Percentiles rank a stretch among this genome's conserved stretches.
Evolutionary conservation across 345 rosid species (phyloP).

Genomic region (Arabidopsis suecica): DNA sequence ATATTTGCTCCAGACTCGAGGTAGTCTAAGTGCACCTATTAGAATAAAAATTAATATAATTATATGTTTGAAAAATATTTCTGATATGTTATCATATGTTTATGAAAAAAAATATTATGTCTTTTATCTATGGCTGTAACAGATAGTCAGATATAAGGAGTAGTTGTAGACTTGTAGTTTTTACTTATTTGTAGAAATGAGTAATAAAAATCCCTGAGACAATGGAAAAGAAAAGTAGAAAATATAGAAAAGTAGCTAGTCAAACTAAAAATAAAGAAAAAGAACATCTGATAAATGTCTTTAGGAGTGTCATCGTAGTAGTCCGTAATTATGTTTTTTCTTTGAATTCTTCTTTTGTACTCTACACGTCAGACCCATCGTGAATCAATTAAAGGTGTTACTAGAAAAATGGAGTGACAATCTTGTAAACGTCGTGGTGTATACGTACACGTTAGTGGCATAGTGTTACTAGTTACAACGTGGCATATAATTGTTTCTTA

Average conservation of each 20-base stretch:
- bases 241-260: not conserved
- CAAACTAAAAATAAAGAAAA: not conserved
- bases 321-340: not conserved
- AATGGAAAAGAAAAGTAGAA: no score
- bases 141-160: not conserved
- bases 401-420: not conserved
- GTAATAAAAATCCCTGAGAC: no score
- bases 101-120: not conserved
- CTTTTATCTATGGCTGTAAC: not conserved
- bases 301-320: not conserved
- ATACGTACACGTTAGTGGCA: conserved; percentile 12
- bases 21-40: conserved; percentile 84
- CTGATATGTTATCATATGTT: not conserved
- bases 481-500: not conserved
- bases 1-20: conserved; percentile 87
- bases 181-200: not conserved
- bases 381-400: not conserved
- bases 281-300: not conserved
- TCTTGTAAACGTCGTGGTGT: conserved; percentile 19
- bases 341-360: not conserved
- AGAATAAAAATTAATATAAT: conserved; percentile 4
- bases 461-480: not conserved
- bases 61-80: not conserved
- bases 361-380: not conserved
- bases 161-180: not conserved